Percentiles rank a stretch among this genome's conserved stretches.
These are phyloP conservation scores for Thielaviopsis populi DNA, from an alignment of 2,329 filamentous ascomycete genomes.

Conservation along the genomic window DNA sequence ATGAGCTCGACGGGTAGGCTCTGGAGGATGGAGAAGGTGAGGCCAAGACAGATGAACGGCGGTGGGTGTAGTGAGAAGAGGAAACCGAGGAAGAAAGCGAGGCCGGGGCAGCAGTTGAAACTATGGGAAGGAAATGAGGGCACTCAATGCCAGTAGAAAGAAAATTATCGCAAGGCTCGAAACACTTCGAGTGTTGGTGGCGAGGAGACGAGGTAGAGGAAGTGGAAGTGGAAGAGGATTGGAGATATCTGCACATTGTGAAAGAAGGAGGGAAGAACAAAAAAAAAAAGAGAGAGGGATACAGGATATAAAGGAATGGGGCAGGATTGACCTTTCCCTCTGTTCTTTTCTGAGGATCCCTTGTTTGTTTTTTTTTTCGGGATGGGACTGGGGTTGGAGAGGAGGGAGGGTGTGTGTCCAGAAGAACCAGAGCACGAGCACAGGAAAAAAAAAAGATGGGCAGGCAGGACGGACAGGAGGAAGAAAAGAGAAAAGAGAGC, in stretches of 20 bases:
- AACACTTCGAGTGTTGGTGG: neutral
- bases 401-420: neutral
- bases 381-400: neutral
- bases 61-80: neutral
- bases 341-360: neutral
- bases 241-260: conserved; percentile 2
- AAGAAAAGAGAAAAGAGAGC: too few relatives aligned
- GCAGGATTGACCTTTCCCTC: neutral
- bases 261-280: conserved; percentile 2
- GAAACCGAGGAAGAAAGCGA: neutral
- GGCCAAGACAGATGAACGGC: neutral
- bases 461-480: neutral
- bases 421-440: neutral
- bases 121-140: neutral
- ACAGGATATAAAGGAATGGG: conserved; percentile 1
- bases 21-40: neutral
- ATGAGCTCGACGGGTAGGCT: neutral
- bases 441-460: neutral
- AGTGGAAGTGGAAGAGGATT: neutral
- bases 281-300: conserved; percentile 2
- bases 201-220: neutral
- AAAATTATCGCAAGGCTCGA: neutral
- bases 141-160: neutral
- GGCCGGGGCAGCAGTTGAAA: neutral
- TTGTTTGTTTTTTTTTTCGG: neutral